Evolutionary conservation across 345 rosid genomes (phyloP).

Genomic region (Trapa bicornis): DNA sequence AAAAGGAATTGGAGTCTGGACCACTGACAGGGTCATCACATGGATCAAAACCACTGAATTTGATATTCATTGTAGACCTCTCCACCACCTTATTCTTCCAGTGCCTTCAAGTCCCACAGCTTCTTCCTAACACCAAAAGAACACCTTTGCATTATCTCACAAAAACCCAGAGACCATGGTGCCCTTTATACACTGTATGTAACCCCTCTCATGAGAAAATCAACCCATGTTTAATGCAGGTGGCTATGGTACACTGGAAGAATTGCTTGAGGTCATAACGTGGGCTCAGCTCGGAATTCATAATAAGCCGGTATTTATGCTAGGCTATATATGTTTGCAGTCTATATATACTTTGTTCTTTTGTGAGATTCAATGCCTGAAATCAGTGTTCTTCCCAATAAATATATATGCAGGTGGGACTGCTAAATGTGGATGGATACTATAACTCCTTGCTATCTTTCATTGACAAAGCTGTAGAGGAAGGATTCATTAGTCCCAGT

Average conservation of each 20-base stretch:
- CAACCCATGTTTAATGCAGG: slow-evolving; percentile 29
- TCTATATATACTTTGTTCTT: background rate
- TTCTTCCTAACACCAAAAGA: no score
- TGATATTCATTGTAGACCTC: no score
- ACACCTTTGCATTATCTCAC: no score
- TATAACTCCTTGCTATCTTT: slow-evolving; percentile 92
- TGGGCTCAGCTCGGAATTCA: slow-evolving; percentile 99
- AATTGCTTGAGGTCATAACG: slow-evolving; percentile 90
- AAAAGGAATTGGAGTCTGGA: no score
- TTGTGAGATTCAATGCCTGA: background rate
- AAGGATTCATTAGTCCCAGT: slow-evolving; percentile 71
- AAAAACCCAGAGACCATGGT: background rate
- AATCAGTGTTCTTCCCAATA: background rate
- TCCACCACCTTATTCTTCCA: no score
- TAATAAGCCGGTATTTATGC: slow-evolving; percentile 61
- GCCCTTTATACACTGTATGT: slow-evolving; percentile 1
- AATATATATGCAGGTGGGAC: slow-evolving; percentile 51
- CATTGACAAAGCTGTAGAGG: slow-evolving; percentile 96
- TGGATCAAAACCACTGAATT: no score
- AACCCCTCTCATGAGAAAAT: background rate
- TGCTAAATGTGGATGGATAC: slow-evolving; percentile 98
- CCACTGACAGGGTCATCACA: no score
- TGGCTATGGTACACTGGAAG: slow-evolving; percentile 97
- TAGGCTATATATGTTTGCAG: background rate
- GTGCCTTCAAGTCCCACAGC: no score